Conservation (phyloP, 73 alveolate species). For the Symbiodinium pilosum region DNA sequence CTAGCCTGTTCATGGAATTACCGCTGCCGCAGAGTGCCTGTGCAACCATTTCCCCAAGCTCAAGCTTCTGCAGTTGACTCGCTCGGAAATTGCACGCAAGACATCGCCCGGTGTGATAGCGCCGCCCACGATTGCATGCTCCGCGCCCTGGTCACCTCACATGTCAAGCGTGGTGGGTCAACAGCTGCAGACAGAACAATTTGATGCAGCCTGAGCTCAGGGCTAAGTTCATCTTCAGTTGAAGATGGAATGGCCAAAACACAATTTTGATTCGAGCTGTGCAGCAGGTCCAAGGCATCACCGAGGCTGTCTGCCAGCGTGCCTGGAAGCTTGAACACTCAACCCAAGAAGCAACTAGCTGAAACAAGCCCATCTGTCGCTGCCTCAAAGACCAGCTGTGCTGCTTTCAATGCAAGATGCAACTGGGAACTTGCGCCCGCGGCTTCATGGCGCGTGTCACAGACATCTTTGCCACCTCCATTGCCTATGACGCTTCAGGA, state of each 20-base stretch:
- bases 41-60: conserved; percentile 82
- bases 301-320: conserved; percentile 63
- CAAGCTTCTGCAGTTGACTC: conserved; percentile 47
- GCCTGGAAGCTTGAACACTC: not conserved
- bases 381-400: too few species aligned
- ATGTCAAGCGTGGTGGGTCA: not conserved
- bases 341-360: too few species aligned
- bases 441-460: conserved; percentile 39
- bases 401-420: not conserved
- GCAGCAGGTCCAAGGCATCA: conserved; percentile 49
- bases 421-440: conserved; percentile 49
- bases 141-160: conserved; percentile 19
- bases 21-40: conserved; percentile 21
- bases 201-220: not conserved
- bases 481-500: too few species aligned
- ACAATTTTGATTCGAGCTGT: conserved; percentile 68
- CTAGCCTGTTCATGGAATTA: too few species aligned
- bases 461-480: conserved; percentile 26
- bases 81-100: conserved; percentile 35
- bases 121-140: conserved; percentile 60
- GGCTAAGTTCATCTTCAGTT: not conserved
- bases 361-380: too few species aligned
- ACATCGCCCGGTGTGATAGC: conserved; percentile 73
- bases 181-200: too few species aligned
- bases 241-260: conserved; percentile 57